Evolutionary conservation across 305 asterid species (phyloP).

Genomic region (Solanum hybrid): DNA sequence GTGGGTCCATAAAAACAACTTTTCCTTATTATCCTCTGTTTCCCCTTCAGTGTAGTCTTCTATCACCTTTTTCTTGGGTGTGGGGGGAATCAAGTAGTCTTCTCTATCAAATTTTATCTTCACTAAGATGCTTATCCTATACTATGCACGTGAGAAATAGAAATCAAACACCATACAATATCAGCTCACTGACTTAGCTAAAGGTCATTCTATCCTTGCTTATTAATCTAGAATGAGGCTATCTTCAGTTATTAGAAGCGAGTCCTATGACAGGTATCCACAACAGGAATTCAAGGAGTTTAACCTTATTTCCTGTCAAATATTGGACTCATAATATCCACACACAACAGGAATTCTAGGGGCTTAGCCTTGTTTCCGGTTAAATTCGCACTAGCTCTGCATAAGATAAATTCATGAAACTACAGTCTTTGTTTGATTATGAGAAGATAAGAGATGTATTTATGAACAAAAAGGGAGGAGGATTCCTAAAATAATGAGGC

Average conservation of each 20-base stretch:
- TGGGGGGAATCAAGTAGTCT: neutral
- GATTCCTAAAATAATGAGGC: neutral
- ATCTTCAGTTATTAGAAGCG: neutral
- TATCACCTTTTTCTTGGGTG: neutral
- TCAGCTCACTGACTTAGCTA: neutral
- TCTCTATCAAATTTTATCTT: neutral
- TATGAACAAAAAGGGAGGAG: neutral
- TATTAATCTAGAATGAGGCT: neutral
- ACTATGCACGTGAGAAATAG: neutral
- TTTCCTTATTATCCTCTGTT: neutral
- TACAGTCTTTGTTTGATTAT: neutral
- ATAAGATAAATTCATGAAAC: neutral
- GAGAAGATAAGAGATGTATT: slow-evolving; percentile 2
- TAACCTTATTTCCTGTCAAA: neutral
- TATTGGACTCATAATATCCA: neutral
- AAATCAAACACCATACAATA: neutral
- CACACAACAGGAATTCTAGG: neutral
- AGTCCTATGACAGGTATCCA: neutral
- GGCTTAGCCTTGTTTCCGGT: neutral
- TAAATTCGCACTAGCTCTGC: neutral
- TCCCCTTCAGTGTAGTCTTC: neutral
- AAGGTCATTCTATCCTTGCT: neutral
- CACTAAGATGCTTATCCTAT: neutral
- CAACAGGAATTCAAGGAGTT: neutral
- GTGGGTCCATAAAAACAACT: neutral